Percentiles rank a stretch among this genome's conserved stretches.
Evolutionary conservation across 148 eudicot genomes (phyloP).

Genomic region (Rhododendron ferrugineum): DNA sequence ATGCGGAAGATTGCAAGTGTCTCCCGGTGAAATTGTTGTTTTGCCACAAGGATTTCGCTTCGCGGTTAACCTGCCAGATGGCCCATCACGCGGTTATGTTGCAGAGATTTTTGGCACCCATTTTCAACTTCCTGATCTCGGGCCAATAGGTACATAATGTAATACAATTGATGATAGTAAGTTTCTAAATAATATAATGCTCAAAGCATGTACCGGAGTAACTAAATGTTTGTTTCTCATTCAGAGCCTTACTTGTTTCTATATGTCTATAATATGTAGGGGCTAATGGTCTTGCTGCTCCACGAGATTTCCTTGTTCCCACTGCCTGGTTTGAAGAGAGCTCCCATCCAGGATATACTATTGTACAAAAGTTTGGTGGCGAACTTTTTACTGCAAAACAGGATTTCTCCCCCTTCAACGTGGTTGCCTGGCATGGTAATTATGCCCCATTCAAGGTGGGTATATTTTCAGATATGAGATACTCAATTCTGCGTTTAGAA

Average conservation of each 20-base stretch:
- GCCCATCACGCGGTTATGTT: constrained; percentile 93
- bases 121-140: constrained; percentile 94
- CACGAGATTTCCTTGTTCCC: constrained; percentile 87
- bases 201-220: background rate
- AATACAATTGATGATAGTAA: background rate
- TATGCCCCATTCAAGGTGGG: constrained; percentile 88
- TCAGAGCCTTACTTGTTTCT: background rate
- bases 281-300: constrained; percentile 94
- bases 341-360: constrained; percentile 57
- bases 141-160: constrained; percentile 70
- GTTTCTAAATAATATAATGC: background rate
- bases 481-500: background rate
- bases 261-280: constrained; percentile 37
- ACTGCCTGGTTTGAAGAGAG: constrained; percentile 75
- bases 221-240: background rate
- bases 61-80: constrained; percentile 70
- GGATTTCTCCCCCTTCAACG: constrained; percentile 96
- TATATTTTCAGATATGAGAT: background rate
- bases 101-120: constrained; percentile 92
- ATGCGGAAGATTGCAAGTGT: constrained; percentile 80
- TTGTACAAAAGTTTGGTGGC: constrained; percentile 91
- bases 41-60: constrained; percentile 94
- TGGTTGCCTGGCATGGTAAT: constrained; percentile 98
- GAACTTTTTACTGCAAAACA: constrained; percentile 94
- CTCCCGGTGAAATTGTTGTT: constrained; percentile 85